A percentile compares a stretch with the other conserved stretches of the same genome.
Evolutionary conservation across 306 rosid species (phyloP).

Genomic region (Quercus engelmannii): DNA sequence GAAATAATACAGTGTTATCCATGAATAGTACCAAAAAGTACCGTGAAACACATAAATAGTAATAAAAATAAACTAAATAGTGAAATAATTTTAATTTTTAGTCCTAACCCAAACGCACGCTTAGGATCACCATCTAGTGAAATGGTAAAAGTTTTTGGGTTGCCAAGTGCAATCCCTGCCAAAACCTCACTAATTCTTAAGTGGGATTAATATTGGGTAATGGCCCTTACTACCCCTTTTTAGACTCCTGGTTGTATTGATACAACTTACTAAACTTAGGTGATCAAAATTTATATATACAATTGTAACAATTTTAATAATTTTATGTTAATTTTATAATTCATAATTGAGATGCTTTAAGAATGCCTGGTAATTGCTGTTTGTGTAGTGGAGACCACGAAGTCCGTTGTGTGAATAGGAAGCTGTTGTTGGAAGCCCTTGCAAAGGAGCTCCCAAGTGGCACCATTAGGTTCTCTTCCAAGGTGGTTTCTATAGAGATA

Average conservation of each 20-base stretch:
- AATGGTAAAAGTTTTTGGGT: no score
- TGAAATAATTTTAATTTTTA: no score
- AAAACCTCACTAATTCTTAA: no score
- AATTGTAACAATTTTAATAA: not conserved
- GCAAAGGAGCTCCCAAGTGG: constrained; percentile 66
- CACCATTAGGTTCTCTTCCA: constrained; percentile 66
- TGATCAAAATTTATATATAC: not conserved
- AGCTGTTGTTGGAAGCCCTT: constrained; percentile 51
- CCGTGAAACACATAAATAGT: accelerated
- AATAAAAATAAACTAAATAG: accelerated
- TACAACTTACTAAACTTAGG: not conserved
- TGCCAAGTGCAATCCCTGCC: no score
- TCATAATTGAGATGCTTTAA: not conserved
- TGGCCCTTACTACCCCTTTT: no score
- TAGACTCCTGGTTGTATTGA: not conserved
- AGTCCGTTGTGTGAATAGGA: constrained; percentile 53
- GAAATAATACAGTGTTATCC: accelerated
- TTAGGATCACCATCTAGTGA: no score
- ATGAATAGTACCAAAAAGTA: accelerated
- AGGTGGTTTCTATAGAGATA: constrained; percentile 65
- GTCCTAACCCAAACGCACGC: no score
- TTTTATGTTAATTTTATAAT: not conserved
- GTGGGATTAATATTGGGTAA: no score
- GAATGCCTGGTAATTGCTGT: not conserved
- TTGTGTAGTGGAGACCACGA: constrained; percentile 35